These are phyloP conservation scores for Penicillium subrubescens DNA, from an alignment of 495 filamentous ascomycete genomes.

Conservation along the genomic window DNA sequence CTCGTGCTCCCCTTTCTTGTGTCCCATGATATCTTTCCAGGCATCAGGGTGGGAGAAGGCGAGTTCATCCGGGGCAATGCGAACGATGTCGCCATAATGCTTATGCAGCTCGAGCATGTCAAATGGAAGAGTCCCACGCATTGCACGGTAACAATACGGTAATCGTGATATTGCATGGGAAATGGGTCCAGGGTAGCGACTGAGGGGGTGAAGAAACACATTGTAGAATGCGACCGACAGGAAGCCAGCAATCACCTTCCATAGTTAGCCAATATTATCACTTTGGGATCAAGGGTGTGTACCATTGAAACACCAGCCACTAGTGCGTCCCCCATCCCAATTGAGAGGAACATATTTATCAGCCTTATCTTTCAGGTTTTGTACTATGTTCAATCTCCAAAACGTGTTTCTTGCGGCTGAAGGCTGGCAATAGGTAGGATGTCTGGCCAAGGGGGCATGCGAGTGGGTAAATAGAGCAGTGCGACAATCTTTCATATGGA, in stretches of 20 bases:
- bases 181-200: conserved; percentile 5
- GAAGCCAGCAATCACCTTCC: background rate
- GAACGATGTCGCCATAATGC: conserved; percentile 56
- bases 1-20: conserved; percentile 28
- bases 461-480: background rate
- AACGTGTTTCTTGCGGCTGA: background rate
- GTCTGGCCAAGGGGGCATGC: background rate
- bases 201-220: conserved; percentile 8
- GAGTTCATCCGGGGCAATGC: conserved; percentile 56
- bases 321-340: background rate
- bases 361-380: background rate
- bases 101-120: conserved; percentile 48
- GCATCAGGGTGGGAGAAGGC: conserved; percentile 49
- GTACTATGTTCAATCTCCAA: background rate
- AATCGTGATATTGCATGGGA: conserved; percentile 5
- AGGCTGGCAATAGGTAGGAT: background rate
- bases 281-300: background rate
- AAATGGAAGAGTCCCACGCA: conserved; percentile 28
- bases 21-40: conserved; percentile 59
- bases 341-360: background rate
- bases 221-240: conserved; percentile 7
- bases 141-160: conserved; percentile 5
- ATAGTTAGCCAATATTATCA: background rate
- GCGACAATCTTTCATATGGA: background rate
- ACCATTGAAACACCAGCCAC: background rate